These are phyloP conservation scores for Conoideocrella luteorostrata DNA, from an alignment of 2,329 filamentous ascomycete genomes.

Conservation along the genomic window DNA sequence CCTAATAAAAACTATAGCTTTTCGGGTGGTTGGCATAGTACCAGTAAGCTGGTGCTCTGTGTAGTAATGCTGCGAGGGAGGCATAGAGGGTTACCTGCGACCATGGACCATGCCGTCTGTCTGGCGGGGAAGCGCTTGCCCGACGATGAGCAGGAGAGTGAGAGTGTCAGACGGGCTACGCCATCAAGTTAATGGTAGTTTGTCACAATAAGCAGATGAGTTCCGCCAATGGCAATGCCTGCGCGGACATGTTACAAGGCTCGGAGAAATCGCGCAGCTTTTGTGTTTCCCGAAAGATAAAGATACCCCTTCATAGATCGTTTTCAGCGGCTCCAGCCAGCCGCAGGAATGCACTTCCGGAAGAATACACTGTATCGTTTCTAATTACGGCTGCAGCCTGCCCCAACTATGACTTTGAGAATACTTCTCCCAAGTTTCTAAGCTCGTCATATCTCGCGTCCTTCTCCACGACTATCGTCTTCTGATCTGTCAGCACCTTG, in stretches of 20 bases:
- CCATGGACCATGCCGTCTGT: slow-evolving; percentile 46
- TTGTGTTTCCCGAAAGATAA: too few species aligned
- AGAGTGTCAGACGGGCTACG: background rate
- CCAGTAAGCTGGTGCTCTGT: slow-evolving; percentile 52
- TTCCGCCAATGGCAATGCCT: too few species aligned
- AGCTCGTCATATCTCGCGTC: slow-evolving; percentile 30
- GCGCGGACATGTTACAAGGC: too few species aligned
- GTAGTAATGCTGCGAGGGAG: slow-evolving; percentile 51
- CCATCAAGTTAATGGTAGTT: background rate
- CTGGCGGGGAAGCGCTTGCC: slow-evolving; percentile 29
- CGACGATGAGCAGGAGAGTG: slow-evolving; percentile 23
- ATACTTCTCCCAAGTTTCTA: slow-evolving; percentile 19
- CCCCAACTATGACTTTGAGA: too few species aligned
- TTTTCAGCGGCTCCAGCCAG: too few species aligned
- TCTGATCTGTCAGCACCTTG: slow-evolving; percentile 26
- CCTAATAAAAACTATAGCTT: slow-evolving; percentile 49
- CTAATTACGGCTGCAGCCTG: too few species aligned
- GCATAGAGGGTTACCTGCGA: slow-evolving; percentile 46
- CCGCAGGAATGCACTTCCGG: too few species aligned
- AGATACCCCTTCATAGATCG: too few species aligned
- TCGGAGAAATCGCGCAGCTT: too few species aligned
- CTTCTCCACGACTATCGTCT: slow-evolving; percentile 25
- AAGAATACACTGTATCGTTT: too few species aligned
- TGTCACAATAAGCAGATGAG: too few species aligned
- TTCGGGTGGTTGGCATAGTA: slow-evolving; percentile 44